phyloP scores from a whole-genome alignment of 2,329 filamentous ascomycete species.

The Cyphellophora attinorum region DNA sequence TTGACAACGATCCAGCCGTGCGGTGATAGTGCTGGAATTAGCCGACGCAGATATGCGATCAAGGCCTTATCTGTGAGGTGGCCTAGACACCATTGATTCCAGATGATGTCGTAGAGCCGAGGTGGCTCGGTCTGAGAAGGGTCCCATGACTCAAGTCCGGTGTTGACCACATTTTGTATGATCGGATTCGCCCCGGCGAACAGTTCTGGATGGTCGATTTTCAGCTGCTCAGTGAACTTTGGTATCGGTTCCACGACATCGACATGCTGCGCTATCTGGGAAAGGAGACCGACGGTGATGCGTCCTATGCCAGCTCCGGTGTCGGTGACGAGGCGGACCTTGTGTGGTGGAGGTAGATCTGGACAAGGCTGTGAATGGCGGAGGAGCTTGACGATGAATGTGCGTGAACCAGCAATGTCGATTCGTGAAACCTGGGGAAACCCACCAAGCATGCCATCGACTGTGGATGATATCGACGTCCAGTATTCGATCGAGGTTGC shows the following conservation, averaged over 20 bases:
- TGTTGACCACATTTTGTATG: slow-evolving; percentile 7
- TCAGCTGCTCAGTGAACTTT: slow-evolving; percentile 63
- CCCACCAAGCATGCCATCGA: slow-evolving; percentile 72
- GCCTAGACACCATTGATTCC: slow-evolving; percentile 84
- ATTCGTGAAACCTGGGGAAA: slow-evolving; percentile 59
- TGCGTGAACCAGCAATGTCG: slow-evolving; percentile 61
- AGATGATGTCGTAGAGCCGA: slow-evolving; percentile 68
- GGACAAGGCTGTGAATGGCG: slow-evolving; percentile 14
- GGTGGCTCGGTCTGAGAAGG: slow-evolving; percentile 69
- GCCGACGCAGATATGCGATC: slow-evolving; percentile 54
- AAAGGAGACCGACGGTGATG: slow-evolving; percentile 68
- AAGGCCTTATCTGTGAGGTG: slow-evolving; percentile 70
- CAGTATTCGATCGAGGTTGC: slow-evolving; percentile 30
- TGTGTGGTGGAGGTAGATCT: background rate
- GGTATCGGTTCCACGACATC: slow-evolving; percentile 78
- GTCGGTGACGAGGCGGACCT: slow-evolving; percentile 29
- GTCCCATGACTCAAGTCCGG: slow-evolving; percentile 49
- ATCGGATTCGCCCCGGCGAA: background rate
- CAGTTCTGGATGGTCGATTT: slow-evolving; percentile 12
- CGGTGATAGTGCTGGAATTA: slow-evolving; percentile 40
- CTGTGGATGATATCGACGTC: slow-evolving; percentile 29
- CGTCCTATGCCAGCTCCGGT: slow-evolving; percentile 68
- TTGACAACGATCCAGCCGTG: slow-evolving; percentile 57
- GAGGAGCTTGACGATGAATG: slow-evolving; percentile 59
- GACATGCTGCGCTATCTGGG: slow-evolving; percentile 58